These are phyloP conservation scores for Solanum gandarillasii DNA, from an alignment of 257 asterid genomes.

Conservation along the genomic window DNA sequence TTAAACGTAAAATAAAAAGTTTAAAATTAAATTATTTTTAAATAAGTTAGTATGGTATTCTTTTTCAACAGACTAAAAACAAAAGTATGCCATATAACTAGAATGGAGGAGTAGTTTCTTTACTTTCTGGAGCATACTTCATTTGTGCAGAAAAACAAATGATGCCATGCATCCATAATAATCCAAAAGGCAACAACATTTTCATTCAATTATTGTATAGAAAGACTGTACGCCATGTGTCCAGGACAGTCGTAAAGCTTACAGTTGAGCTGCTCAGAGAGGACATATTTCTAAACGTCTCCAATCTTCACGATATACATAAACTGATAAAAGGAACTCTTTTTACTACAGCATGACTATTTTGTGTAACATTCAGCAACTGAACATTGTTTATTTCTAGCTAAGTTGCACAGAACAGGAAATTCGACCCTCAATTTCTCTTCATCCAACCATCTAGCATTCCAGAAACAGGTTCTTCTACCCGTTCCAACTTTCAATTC, in stretches of 20 bases:
- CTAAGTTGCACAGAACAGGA: neutral
- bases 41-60: neutral
- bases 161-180: neutral
- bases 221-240: neutral
- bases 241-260: neutral
- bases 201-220: neutral
- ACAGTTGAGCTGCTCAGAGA: neutral
- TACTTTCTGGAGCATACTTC: neutral
- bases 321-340: neutral
- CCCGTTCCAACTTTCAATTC: rapidly evolving
- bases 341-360: neutral
- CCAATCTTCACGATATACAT: neutral
- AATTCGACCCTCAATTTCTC: neutral
- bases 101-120: neutral
- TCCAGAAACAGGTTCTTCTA: neutral
- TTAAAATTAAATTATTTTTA: neutral
- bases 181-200: neutral
- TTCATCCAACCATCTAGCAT: neutral
- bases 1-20: neutral
- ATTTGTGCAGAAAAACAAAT: neutral
- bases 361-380: neutral
- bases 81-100: neutral
- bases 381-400: neutral
- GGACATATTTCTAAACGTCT: neutral
- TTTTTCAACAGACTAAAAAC: neutral